A percentile compares a stretch with the other conserved stretches of the same genome.
phyloP scores from a whole-genome alignment of 495 filamentous ascomycete genomes.

The Ascobolus immersus region DNA sequence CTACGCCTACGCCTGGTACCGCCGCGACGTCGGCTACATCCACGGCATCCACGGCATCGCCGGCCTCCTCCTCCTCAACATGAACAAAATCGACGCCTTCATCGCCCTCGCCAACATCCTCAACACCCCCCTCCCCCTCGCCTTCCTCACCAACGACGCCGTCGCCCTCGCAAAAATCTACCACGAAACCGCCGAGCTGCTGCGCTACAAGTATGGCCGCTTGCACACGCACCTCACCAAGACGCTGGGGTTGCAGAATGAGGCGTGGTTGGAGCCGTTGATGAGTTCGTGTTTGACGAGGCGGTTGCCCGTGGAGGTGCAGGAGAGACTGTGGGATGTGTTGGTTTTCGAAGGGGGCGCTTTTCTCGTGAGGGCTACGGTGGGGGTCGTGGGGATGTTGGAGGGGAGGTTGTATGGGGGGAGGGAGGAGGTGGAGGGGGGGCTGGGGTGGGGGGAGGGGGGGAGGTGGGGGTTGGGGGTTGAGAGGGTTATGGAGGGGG shows the following conservation, averaged over 20 bases:
- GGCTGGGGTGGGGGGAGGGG: conserved; percentile 27
- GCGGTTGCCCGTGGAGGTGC: conserved; percentile 40
- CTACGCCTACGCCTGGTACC: conserved; percentile 77
- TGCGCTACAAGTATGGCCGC: conserved; percentile 44
- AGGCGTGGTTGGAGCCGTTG: conserved; percentile 25
- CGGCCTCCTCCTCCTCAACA: conserved; percentile 63
- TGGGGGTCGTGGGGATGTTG: conserved; percentile 33
- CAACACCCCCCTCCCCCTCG: conserved; percentile 66
- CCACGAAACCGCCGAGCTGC: conserved; percentile 39
- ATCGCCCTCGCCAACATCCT: conserved; percentile 63
- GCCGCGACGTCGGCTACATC: conserved; percentile 77
- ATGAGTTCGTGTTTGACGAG: conserved; percentile 29
- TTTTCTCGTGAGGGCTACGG: conserved; percentile 48
- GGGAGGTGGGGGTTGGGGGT: conserved; percentile 23
- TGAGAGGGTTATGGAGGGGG: conserved; percentile 41
- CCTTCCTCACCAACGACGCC: conserved; percentile 58
- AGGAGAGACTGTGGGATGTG: conserved; percentile 69
- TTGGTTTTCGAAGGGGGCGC: conserved; percentile 84
- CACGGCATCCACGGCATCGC: conserved; percentile 73
- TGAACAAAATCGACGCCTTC: conserved; percentile 46
- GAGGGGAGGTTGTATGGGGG: conserved; percentile 37
- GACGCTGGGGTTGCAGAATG: conserved; percentile 22
- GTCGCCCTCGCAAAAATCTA: conserved; percentile 47
- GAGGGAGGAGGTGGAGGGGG: conserved; percentile 24
- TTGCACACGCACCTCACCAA: conserved; percentile 42